These are phyloP conservation scores for Suillus alpinus DNA, from an alignment of 768 basidiomycete genomes.

Conservation along the genomic window DNA sequence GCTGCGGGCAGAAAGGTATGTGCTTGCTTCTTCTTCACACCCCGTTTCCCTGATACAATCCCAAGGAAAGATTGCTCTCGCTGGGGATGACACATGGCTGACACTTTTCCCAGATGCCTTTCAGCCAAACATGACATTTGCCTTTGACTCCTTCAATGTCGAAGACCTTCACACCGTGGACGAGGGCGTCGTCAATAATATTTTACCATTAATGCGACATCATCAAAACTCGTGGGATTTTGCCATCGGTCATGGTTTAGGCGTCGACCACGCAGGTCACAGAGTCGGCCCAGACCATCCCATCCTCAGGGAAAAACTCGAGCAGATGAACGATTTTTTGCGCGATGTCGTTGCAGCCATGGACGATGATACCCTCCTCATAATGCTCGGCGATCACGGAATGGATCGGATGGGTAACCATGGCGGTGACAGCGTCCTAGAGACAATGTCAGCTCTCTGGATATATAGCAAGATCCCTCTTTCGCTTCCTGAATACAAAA, in stretches of 20 bases:
- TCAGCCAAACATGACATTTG: constrained; percentile 66
- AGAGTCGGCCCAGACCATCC: constrained; percentile 88
- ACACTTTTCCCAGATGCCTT: constrained; percentile 81
- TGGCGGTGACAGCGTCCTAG: constrained; percentile 84
- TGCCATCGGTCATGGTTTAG: constrained; percentile 88
- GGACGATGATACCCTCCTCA: constrained; percentile 83
- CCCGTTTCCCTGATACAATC: constrained; percentile 6
- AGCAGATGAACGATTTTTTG: constrained; percentile 84
- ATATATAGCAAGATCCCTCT: constrained; percentile 81
- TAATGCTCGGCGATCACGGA: constrained; percentile 94
- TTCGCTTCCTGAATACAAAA: constrained; percentile 25
- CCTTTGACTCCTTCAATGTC: constrained; percentile 97
- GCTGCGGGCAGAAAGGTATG: constrained; percentile 59
- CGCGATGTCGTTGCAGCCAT: constrained; percentile 65
- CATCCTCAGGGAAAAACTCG: constrained; percentile 80
- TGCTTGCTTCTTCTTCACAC: constrained; percentile 2
- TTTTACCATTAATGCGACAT: constrained; percentile 73
- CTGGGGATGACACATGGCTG: constrained; percentile 98
- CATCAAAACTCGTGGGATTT: constrained; percentile 65
- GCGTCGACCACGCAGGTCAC: constrained; percentile 96
- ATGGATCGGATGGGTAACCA: constrained; percentile 96
- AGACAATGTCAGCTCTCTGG: constrained; percentile 88
- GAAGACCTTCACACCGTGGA: constrained; percentile 98
- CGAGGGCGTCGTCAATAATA: constrained; percentile 77
- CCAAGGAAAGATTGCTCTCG: constrained; percentile 68